Conservation (phyloP, 2,329 filamentous ascomycete genomes). For the Calonectria naviculata region DNA sequence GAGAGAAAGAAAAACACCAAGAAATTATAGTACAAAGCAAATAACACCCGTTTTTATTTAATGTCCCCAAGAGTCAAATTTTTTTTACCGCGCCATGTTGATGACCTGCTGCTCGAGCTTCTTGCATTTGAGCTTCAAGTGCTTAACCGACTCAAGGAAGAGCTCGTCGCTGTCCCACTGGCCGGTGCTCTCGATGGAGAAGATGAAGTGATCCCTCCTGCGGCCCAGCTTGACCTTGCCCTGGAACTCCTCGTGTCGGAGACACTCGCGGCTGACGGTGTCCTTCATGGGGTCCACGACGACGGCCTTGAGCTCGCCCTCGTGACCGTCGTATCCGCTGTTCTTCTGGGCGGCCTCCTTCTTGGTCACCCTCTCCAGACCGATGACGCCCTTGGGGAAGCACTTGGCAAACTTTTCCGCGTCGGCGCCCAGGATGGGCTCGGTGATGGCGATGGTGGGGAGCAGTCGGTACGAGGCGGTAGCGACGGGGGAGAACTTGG, state of each 20-base stretch:
- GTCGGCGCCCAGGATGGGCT: slow-evolving; percentile 87
- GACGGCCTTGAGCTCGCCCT: slow-evolving; percentile 87
- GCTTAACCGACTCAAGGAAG: slow-evolving; percentile 88
- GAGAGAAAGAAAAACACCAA: slow-evolving; percentile 27
- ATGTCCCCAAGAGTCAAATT: not conserved
- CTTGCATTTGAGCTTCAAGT: slow-evolving; percentile 87
- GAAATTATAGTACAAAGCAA: slow-evolving; percentile 38
- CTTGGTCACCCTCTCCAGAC: slow-evolving; percentile 76
- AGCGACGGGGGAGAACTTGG: slow-evolving; percentile 96
- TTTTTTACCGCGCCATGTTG: slow-evolving; percentile 66
- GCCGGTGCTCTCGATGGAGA: slow-evolving; percentile 92
- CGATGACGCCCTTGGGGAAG: slow-evolving; percentile 91
- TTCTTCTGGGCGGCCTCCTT: slow-evolving; percentile 70
- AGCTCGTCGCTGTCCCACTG: slow-evolving; percentile 95
- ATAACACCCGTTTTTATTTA: slow-evolving; percentile 21
- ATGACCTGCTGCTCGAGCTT: slow-evolving; percentile 77
- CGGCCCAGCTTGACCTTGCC: slow-evolving; percentile 95
- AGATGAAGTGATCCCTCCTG: slow-evolving; percentile 96
- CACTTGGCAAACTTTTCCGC: slow-evolving; percentile 91
- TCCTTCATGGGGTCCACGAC: slow-evolving; percentile 92
- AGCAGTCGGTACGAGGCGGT: slow-evolving; percentile 93
- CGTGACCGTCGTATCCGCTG: slow-evolving; percentile 77
- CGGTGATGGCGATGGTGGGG: slow-evolving; percentile 85
- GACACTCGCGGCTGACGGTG: slow-evolving; percentile 91
- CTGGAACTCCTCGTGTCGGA: slow-evolving; percentile 93